Base-by-base conservation (phyloP, 768 basidiomycete genomes). In the Suillus subluteus region DNA sequence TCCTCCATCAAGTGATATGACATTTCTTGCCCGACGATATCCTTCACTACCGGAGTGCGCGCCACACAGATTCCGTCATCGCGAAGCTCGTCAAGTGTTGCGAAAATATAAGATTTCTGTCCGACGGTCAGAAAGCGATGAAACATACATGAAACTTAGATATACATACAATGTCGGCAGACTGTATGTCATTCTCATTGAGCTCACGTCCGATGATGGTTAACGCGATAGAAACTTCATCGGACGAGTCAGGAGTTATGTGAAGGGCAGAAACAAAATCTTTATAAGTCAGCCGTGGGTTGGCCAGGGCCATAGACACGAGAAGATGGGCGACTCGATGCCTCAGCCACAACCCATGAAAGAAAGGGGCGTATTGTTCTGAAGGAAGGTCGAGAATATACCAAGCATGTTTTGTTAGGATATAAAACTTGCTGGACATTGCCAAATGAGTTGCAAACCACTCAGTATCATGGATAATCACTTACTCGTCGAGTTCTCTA, bases 321-420 rank as follows among this genome's bases (percentile, higher is more conserved):
- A 88, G 66, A n/a, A 84, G 74, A 69, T 88, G 83, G 1, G 86
- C 75, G 21, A 88, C 63, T 2, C 79, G 81, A 68, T 89, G 87
- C 56, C 76, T 79, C 11, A 81, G 76, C 82, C 84, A 87, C 65
- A 89, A 86, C 0, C 75, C 66, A 1, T 66, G 66, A 70, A 81
- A 91, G 62, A 82, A 84, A 0, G 79, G 75, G 16, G 62, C 58
- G 68, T 92, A 92, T 3, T 63, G 41, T 1, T 62, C 55, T 0
- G 86, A 82, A 0, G 91, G 88, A 2, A 67, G 66, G 13, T 82
- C 80, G 2, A 92, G 80, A 64, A 91, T 88, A 68, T 92, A 92
- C 91, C 91, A 92, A 0, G 90, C 89, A 73, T 77, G 73, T 54
- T 79, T 55, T 0, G 91, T 92, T 55, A 84, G 82, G 37, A 92